phyloP scores from a whole-genome alignment of 371 early-diverging fungal species.

The Zychaea mexicana region DNA sequence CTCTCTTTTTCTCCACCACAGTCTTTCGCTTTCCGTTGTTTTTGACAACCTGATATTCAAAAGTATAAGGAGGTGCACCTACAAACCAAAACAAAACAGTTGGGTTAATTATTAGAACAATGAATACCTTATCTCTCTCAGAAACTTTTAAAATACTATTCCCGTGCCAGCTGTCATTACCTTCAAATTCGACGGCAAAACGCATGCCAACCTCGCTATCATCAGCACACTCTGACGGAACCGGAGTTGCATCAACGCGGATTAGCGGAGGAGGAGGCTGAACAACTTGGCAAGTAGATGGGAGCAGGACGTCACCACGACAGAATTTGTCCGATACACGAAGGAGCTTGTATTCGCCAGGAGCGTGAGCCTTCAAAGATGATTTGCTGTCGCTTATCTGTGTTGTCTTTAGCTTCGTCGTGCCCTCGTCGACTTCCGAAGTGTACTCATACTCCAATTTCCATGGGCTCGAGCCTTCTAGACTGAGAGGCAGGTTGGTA shows the following conservation, averaged over 20 bases:
- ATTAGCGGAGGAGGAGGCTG: constrained; percentile 45
- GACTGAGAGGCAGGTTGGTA: constrained; percentile 25
- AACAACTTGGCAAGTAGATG: constrained; percentile 43
- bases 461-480: constrained; percentile 42
- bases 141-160: too few relatives aligned
- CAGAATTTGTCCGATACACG: constrained; percentile 39
- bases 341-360: constrained; percentile 45
- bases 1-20: constrained; percentile 29
- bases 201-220: constrained; percentile 52
- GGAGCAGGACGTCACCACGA: constrained; percentile 40
- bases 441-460: constrained; percentile 27
- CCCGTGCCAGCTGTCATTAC: too few relatives aligned
- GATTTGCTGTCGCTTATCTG: constrained; percentile 8
- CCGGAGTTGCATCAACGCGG: constrained; percentile 34
- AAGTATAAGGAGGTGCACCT: constrained; percentile 42
- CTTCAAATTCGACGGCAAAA: constrained; percentile 42
- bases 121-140: too few relatives aligned
- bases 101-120: too few relatives aligned
- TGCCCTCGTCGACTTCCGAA: not conserved
- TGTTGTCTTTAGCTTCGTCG: not conserved
- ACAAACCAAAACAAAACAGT: too few relatives aligned
- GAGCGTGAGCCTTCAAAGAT: constrained; percentile 20
- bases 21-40: constrained; percentile 23
- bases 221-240: constrained; percentile 49
- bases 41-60: constrained; percentile 43